A percentile compares a stretch with the other conserved stretches of the same genome.
phyloP scores from a whole-genome alignment of 169 alveolate species.

The Eimeria sp. region DNA sequence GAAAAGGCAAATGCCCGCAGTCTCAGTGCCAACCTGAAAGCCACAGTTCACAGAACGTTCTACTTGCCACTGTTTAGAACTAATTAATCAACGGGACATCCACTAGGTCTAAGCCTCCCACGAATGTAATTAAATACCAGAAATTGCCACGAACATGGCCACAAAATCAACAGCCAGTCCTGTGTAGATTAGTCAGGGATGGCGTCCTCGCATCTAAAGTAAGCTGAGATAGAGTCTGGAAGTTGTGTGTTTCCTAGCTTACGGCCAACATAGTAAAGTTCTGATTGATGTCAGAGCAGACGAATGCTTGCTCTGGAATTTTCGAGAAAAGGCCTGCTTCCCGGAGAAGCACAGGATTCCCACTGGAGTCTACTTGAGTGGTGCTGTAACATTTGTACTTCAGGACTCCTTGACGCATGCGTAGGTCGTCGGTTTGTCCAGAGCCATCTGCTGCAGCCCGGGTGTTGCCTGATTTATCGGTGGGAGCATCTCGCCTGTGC shows the following conservation, averaged over 20 bases:
- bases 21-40: constrained; percentile 66
- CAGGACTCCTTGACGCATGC: constrained; percentile 47
- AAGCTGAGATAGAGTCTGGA: neutral
- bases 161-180: neutral
- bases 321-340: constrained; percentile 77
- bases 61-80: neutral
- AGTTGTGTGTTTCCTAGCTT: neutral
- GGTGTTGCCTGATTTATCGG: constrained; percentile 18
- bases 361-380: constrained; percentile 49
- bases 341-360: constrained; percentile 68
- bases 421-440: constrained; percentile 1
- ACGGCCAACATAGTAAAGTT: constrained; percentile 74
- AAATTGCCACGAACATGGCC: neutral
- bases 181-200: neutral
- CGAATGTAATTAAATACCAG: neutral
- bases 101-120: neutral
- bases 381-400: constrained; percentile 75
- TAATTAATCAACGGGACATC: neutral
- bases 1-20: constrained; percentile 79
- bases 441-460: constrained; percentile 11
- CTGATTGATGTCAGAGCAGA: constrained; percentile 65
- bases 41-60: neutral
- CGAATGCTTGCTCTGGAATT: constrained; percentile 70
- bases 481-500: constrained; percentile 39
- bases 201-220: neutral